A percentile compares a stretch with the other conserved stretches of the same genome.
phyloP scores from a whole-genome alignment of 192 early-diverging fungal species.

The Cetraspora pellucida region DNA sequence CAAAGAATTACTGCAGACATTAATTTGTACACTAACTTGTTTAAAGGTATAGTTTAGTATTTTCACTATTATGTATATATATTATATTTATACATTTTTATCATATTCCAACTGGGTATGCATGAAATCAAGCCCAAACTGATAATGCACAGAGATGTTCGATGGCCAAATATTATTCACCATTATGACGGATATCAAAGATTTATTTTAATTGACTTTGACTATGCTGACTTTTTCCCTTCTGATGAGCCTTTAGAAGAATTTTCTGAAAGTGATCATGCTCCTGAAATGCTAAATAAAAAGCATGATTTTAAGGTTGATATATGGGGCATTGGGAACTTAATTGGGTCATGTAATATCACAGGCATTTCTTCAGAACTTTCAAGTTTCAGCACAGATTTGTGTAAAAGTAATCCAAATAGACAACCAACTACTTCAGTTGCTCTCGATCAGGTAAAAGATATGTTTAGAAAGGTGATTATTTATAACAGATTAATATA shows the following conservation, averaged over 20 bases:
- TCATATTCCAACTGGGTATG: neutral
- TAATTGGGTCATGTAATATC: neutral
- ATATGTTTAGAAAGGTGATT: slow-evolving; percentile 17
- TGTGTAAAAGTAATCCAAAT: neutral
- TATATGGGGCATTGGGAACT: neutral
- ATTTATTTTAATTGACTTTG: slow-evolving; percentile 4
- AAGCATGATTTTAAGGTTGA: slow-evolving; percentile 8
- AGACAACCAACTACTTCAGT: neutral
- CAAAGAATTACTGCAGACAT: slow-evolving; percentile 9
- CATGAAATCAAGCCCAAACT: neutral
- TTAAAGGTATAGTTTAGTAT: neutral
- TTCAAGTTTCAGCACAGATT: neutral
- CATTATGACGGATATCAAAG: neutral
- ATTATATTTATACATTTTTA: neutral
- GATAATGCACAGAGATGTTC: slow-evolving; percentile 12
- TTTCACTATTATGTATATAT: neutral
- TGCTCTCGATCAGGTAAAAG: neutral
- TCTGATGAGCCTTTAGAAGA: slow-evolving; percentile 8
- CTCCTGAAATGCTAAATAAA: slow-evolving; percentile 5
- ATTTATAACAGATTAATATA: neutral
- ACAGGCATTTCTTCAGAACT: slow-evolving; percentile 1
- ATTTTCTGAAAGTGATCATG: slow-evolving; percentile 14
- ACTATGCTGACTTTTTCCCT: neutral
- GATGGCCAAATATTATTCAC: slow-evolving; percentile 2
- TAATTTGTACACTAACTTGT: slow-evolving; percentile 20